Evolutionary conservation across 192 early-diverging fungal genomes (phyloP).

Genomic region (Cetraspora pellucida): DNA sequence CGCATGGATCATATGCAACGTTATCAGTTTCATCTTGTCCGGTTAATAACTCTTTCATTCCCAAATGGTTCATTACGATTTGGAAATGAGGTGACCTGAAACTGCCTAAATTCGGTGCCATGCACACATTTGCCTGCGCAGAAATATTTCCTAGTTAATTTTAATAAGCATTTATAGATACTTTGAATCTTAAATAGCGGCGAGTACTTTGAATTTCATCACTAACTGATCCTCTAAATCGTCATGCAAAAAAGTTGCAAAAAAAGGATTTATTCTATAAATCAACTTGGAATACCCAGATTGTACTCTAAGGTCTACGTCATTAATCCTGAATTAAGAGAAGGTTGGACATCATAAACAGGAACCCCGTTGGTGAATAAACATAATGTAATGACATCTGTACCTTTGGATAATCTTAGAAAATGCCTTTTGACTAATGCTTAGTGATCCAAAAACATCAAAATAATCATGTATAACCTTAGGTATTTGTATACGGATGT

Average conservation of each 20-base stretch:
- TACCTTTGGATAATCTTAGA: constrained; percentile 21
- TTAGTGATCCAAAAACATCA: constrained; percentile 37
- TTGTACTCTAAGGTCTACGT: constrained; percentile 41
- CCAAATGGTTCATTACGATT: constrained; percentile 55
- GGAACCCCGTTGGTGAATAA: background rate
- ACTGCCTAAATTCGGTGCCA: constrained; percentile 56
- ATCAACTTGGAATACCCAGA: constrained; percentile 32
- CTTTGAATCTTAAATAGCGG: background rate
- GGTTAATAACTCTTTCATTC: constrained; percentile 46
- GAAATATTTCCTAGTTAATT: background rate
- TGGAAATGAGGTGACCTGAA: constrained; percentile 72
- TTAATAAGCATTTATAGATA: too few relatives aligned
- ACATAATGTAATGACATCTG: background rate
- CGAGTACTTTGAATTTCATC: constrained; percentile 1
- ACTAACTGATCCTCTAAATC: background rate
- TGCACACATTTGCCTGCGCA: constrained; percentile 34
- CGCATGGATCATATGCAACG: background rate
- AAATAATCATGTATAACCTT: constrained; percentile 34
- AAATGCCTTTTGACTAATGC: background rate
- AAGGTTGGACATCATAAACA: too few relatives aligned
- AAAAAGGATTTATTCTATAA: constrained; percentile 19
- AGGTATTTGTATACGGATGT: constrained; percentile 21
- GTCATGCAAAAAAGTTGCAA: background rate
- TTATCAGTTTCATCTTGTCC: constrained; percentile 3
- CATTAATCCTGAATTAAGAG: background rate